phyloP scores from a whole-genome alignment of 1,284 basidiomycete genomes.

The Cutaneotrichosporon cutaneum region DNA sequence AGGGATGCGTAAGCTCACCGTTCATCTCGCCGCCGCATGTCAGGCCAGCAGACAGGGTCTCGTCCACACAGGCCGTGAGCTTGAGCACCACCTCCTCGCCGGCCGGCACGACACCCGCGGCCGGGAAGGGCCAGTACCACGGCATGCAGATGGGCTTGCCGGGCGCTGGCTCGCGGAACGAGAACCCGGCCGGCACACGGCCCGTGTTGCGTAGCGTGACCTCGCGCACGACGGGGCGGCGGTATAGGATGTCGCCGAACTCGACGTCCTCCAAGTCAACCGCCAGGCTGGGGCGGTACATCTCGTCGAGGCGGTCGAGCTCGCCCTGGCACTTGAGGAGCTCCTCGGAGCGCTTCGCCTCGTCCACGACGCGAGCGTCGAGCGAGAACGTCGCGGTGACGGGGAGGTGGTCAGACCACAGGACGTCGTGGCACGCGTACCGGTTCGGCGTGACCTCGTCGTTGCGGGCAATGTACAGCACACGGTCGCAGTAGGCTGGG shows the following conservation, averaged over 20 bases:
- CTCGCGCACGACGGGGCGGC: constrained; percentile 25
- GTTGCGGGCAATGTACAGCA: constrained; percentile 28
- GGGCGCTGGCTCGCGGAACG: constrained; percentile 36
- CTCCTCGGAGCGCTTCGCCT: constrained; percentile 38
- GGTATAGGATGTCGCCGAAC: constrained; percentile 43
- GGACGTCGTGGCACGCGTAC: constrained; percentile 39
- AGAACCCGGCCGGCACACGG: constrained; percentile 36
- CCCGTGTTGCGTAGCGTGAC: constrained; percentile 39
- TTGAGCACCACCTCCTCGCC: constrained; percentile 28
- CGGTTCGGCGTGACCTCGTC: constrained; percentile 20
- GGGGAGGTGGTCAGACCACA: constrained; percentile 50
- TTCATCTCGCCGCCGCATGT: constrained; percentile 37
- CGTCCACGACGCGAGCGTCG: constrained; percentile 34
- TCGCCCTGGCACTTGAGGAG: constrained; percentile 49
- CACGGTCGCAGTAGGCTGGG: constrained; percentile 48
- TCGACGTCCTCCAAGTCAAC: constrained; percentile 56
- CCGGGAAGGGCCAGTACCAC: constrained; percentile 42
- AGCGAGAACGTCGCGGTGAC: constrained; percentile 32
- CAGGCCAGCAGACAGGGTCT: constrained; percentile 19
- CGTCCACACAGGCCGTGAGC: constrained; percentile 36
- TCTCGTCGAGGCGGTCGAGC: constrained; percentile 53
- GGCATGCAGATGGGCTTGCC: constrained; percentile 43
- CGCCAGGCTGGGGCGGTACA: constrained; percentile 56
- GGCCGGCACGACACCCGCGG: constrained; percentile 30
- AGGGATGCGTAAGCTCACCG: constrained; percentile 26